Conservation (phyloP, 257 asterid species). For the Pogostemon cablin region DNA sequence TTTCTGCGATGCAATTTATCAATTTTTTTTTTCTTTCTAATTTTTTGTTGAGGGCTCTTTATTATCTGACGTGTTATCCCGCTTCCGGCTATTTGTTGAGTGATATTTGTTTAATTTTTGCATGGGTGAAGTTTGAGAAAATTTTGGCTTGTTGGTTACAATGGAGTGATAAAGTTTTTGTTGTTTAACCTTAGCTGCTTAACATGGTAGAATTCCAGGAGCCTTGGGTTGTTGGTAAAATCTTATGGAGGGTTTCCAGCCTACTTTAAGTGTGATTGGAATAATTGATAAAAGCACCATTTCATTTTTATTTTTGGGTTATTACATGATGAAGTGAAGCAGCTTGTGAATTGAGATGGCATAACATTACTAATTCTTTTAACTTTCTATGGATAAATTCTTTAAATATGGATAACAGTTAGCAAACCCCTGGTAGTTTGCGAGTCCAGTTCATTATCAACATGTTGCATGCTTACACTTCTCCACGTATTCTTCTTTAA, state of each 20-base stretch:
- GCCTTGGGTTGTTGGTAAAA: conserved; percentile 24
- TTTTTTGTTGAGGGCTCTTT: neutral
- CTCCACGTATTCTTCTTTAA: neutral
- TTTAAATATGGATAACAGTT: neutral
- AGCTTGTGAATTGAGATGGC: conserved; percentile 13
- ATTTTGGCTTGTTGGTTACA: conserved; percentile 20
- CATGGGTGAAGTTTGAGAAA: conserved; percentile 30
- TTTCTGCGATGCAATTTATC: neutral
- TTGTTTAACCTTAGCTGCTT: conserved; percentile 27
- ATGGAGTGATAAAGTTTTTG: neutral
- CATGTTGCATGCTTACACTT: neutral
- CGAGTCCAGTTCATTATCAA: neutral
- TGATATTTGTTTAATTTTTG: conserved; percentile 8
- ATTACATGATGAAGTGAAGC: neutral
- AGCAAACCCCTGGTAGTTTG: conserved; percentile 5
- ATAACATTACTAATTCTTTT: neutral
- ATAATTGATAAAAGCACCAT: conserved; percentile 3
- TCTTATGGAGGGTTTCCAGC: conserved; percentile 18
- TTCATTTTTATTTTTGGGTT: neutral
- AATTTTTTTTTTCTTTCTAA: neutral
- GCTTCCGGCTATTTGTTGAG: conserved; percentile 1
- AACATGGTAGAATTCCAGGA: conserved; percentile 31
- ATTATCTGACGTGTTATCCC: neutral
- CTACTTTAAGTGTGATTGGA: neutral
- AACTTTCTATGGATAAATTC: conserved; percentile 2